These are phyloP conservation scores for Euptelea pleiosperma DNA, from an alignment of 164 flowering plant genomes.

Conservation along the genomic window DNA sequence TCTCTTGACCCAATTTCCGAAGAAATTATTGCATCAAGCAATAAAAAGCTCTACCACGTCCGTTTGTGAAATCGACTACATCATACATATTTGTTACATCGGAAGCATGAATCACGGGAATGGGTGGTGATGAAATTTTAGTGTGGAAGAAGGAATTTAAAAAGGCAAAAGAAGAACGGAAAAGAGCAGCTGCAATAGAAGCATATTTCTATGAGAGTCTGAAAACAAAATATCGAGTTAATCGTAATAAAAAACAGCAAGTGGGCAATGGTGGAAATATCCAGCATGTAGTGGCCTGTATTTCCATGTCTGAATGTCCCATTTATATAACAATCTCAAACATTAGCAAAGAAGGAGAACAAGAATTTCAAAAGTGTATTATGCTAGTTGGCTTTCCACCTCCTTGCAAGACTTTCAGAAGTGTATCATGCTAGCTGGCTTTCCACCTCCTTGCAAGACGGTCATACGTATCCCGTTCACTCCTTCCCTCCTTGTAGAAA, in stretches of 20 bases:
- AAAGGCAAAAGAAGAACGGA: background rate
- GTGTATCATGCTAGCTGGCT: slow-evolving; percentile 13
- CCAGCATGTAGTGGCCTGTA: background rate
- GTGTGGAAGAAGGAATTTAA: background rate
- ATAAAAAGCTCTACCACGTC: background rate
- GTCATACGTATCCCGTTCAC: slow-evolving; percentile 42
- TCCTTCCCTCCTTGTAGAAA: slow-evolving; percentile 47
- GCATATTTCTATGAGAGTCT: background rate
- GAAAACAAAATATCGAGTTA: background rate
- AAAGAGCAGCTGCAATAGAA: background rate
- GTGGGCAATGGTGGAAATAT: background rate
- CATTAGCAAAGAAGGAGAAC: no score
- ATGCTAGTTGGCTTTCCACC: slow-evolving; percentile 40
- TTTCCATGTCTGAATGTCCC: background rate
- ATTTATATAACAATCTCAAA: background rate
- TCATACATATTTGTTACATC: background rate
- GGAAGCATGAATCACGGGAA: background rate
- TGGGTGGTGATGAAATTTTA: background rate
- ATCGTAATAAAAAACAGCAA: background rate
- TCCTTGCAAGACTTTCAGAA: background rate
- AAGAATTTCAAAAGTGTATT: background rate
- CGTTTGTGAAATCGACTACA: background rate
- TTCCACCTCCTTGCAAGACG: slow-evolving; percentile 55
- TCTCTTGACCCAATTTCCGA: background rate
- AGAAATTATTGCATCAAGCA: background rate